Evolutionary conservation across 2,329 filamentous ascomycete genomes (phyloP), one percentile per base, ranked within the genome.

Genomic region (Colletotrichum tanaceti): DNA sequence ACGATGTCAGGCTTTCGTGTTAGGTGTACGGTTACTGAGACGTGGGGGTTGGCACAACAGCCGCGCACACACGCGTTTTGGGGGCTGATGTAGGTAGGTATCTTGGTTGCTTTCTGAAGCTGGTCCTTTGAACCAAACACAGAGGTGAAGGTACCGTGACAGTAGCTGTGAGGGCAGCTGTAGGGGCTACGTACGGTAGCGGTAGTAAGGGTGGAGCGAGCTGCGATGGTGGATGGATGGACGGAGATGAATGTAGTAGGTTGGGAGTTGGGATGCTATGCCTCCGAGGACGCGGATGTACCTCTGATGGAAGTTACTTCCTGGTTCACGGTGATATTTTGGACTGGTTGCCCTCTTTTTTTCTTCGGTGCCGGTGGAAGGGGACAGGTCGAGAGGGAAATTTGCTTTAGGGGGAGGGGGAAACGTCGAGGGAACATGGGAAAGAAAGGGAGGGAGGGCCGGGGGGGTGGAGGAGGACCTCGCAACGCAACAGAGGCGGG

Each of bases 241-340:
- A 32, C 16, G 38, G 39, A 5, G 10, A 32, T n/a, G 49, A 5
- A 43, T 44, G 24, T 58, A 44, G 53, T 44, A 58, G 55, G 58
- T 49, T 63, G 14, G 46, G 62, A 65, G 65, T 67, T 66, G 52
- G 58, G 58, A 70, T 63, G 67, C 43, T 60, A 35, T 59, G 57
- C 44, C 50, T 64, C 22, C 22, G 65, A 67, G 52, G 63, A 38
- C 50, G 50, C 22, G 50, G 32, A 68, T 76, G 80, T 82, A 82
- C 80, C 75, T 82, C 73, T 67, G 74, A 73, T 73, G 72, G 75
- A 82, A 79, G 80, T 82, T 81, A 78, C 78, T 81, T 75, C 73
- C 74, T 76, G 72, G 75, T 73, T 73, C 73, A 71, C 75, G 75
- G 75, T 68, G 78, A 79, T 77, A 77, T 78, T 79, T 79, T 78